A percentile compares a stretch with the other conserved stretches of the same genome.
Evolutionary conservation across 208 protist species (phyloP).

Genomic region (Trypanosoma brucei): DNA sequence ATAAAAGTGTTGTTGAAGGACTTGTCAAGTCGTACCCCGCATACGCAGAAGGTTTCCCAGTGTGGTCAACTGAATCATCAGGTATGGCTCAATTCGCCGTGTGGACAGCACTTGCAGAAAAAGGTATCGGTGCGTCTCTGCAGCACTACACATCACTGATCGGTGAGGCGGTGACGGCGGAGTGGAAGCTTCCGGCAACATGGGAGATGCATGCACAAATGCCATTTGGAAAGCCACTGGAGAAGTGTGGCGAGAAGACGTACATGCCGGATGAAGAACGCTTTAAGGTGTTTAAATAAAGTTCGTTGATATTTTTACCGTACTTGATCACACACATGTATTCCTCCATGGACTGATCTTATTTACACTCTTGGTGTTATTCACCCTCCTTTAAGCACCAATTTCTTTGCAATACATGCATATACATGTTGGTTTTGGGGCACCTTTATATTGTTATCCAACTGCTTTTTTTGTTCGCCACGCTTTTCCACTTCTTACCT

Average conservation of each 20-base stretch:
- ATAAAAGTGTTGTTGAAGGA: conserved; percentile 24
- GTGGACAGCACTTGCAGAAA: conserved; percentile 46
- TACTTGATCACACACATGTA: neutral
- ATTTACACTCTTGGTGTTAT: too few species aligned
- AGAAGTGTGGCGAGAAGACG: conserved; percentile 31
- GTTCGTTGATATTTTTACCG: neutral
- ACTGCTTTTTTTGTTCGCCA: too few species aligned
- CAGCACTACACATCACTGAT: conserved; percentile 64
- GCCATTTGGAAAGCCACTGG: conserved; percentile 46
- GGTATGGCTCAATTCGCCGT: conserved; percentile 54
- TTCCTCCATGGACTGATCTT: too few species aligned
- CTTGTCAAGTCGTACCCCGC: conserved; percentile 37
- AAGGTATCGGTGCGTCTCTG: conserved; percentile 34
- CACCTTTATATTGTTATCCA: too few species aligned
- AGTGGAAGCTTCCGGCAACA: conserved; percentile 32
- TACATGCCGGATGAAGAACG: conserved; percentile 32
- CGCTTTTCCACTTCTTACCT: too few species aligned
- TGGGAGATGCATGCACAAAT: conserved; percentile 57
- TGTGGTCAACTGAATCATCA: conserved; percentile 38
- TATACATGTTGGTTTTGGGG: too few species aligned
- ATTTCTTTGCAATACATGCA: too few species aligned
- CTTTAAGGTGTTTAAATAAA: conserved; percentile 28
- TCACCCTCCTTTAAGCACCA: too few species aligned
- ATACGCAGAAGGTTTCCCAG: conserved; percentile 40
- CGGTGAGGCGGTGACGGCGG: conserved; percentile 20